These are phyloP conservation scores for Quercus glauca DNA, from an alignment of 306 rosid genomes.

Conservation along the genomic window DNA sequence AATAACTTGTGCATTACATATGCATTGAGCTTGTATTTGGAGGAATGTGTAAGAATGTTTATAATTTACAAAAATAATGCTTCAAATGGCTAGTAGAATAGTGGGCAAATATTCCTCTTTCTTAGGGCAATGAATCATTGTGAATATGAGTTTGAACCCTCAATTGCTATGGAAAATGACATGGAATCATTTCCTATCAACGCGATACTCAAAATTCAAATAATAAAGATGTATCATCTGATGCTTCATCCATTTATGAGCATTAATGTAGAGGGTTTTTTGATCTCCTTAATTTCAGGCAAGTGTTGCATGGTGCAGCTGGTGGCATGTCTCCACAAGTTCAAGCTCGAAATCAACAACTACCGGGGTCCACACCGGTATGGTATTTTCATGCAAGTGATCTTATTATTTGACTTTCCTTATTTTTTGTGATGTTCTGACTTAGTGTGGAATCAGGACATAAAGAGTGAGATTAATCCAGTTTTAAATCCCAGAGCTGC, in stretches of 20 bases:
- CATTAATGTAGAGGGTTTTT: conserved; percentile 25
- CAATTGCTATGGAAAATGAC: neutral
- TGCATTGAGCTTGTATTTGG: neutral
- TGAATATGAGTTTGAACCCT: neutral
- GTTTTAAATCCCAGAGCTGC: conserved; percentile 89
- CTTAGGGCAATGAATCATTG: neutral
- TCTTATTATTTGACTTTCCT: conserved; percentile 16
- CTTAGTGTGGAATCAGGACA: conserved; percentile 55
- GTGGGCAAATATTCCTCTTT: neutral
- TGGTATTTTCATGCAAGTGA: conserved; percentile 18
- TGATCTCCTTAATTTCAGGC: conserved; percentile 54
- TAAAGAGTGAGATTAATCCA: conserved; percentile 87
- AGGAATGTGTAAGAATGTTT: neutral
- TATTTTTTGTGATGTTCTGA: conserved; percentile 30
- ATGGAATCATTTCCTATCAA: neutral
- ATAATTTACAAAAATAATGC: neutral
- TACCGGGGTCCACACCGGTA: conserved; percentile 88
- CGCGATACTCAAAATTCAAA: neutral
- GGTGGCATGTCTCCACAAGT: conserved; percentile 95
- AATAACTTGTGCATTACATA: neutral
- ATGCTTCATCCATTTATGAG: conserved; percentile 7
- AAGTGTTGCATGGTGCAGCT: conserved; percentile 80
- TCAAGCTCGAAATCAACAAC: conserved; percentile 85
- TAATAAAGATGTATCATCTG: conserved; percentile 16
- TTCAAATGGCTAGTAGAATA: neutral